Conservation (phyloP, 371 early-diverging fungal genomes). For the Rhizopus stolonifer region DNA sequence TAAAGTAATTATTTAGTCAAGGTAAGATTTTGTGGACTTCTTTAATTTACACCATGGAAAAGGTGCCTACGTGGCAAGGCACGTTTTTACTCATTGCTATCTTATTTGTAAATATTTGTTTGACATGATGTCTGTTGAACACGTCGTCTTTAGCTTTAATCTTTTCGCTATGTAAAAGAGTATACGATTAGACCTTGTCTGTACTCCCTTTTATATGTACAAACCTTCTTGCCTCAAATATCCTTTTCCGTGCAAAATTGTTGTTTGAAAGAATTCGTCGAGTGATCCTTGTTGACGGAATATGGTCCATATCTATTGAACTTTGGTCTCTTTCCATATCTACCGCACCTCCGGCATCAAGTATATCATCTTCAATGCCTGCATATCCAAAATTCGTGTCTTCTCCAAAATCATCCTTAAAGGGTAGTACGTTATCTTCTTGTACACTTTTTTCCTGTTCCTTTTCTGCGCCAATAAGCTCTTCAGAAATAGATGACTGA, state of each 20-base stretch:
- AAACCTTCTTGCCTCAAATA: neutral
- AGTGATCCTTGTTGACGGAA: neutral
- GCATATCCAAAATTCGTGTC: neutral
- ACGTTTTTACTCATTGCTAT: neutral
- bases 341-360: no score
- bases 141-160: neutral
- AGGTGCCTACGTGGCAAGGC: neutral
- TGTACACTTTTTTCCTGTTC: neutral
- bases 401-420: neutral
- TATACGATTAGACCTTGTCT: neutral
- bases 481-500: neutral
- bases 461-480: neutral
- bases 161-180: neutral
- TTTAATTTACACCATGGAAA: neutral
- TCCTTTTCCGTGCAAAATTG: neutral
- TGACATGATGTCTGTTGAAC: neutral
- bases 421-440: neutral
- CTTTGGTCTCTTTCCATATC: neutral
- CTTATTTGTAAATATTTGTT: constrained; percentile 3
- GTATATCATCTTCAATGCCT: neutral
- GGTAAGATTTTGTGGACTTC: neutral
- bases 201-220: neutral
- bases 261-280: neutral
- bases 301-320: neutral
- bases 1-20: neutral